These are phyloP conservation scores for Pelargonium australe DNA, from an alignment of 441 rosid species.

Conservation along the genomic window DNA sequence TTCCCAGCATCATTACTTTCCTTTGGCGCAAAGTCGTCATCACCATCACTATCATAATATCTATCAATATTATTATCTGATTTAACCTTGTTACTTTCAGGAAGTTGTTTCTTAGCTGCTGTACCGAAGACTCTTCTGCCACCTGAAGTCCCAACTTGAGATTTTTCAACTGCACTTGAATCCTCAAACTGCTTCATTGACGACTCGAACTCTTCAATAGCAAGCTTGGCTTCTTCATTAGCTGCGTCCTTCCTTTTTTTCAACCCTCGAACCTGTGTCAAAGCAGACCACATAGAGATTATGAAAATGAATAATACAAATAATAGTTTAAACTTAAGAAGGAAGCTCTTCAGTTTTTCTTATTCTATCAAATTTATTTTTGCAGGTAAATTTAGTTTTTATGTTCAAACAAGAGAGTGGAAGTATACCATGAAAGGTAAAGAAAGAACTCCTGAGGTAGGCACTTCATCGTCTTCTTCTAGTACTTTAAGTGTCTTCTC, in stretches of 20 bases:
- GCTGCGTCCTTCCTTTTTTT: slow-evolving; percentile 65
- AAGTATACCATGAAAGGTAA: slow-evolving; percentile 86
- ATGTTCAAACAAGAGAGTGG: background rate
- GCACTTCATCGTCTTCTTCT: slow-evolving; percentile 58
- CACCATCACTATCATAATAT: slow-evolving; percentile 50
- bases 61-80: slow-evolving; percentile 38
- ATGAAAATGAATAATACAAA: slow-evolving; percentile 9
- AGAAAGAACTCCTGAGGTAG: slow-evolving; percentile 66
- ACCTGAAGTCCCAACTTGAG: slow-evolving; percentile 28
- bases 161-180: slow-evolving; percentile 35
- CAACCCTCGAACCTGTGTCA: slow-evolving; percentile 61
- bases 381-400: slow-evolving; percentile 2
- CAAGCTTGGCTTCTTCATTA: slow-evolving; percentile 62
- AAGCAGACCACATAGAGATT: slow-evolving; percentile 15
- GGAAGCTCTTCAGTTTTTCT: background rate
- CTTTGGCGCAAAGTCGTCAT: slow-evolving; percentile 35
- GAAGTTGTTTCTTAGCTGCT: slow-evolving; percentile 36
- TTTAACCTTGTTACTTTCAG: slow-evolving; percentile 30
- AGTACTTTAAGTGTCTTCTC: slow-evolving; percentile 59
- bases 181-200: slow-evolving; percentile 43
- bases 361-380: background rate
- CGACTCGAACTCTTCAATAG: slow-evolving; percentile 64
- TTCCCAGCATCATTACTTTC: slow-evolving; percentile 30
- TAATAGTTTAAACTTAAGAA: background rate
- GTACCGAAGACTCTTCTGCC: slow-evolving; percentile 81